Evolutionary conservation across 768 basidiomycete genomes (phyloP).

Genomic region (Rhodotorula taiwanensis): DNA sequence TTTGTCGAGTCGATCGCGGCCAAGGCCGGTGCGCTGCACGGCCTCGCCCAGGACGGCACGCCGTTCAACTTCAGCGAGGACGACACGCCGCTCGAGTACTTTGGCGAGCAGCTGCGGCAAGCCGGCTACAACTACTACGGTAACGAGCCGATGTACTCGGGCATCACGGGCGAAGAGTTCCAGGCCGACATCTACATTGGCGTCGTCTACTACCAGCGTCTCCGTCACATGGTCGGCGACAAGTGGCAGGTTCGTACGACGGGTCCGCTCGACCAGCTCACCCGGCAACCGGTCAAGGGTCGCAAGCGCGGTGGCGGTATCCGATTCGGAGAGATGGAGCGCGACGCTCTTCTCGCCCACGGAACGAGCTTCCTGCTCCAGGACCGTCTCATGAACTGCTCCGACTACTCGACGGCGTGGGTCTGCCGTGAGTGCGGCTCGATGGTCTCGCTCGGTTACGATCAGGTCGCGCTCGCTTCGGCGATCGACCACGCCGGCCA

Average conservation of each 20-base stretch:
- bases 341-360: conserved; percentile 96
- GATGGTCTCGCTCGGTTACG: conserved; percentile 90
- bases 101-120: conserved; percentile 84
- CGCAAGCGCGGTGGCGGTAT: conserved; percentile 98
- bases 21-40: conserved; percentile 98
- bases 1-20: conserved; percentile 98
- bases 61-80: conserved; percentile 86
- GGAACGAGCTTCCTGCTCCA: conserved; percentile 97
- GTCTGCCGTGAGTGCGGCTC: conserved; percentile 95
- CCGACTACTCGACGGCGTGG: conserved; percentile 99
- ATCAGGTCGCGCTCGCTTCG: conserved; percentile 65
- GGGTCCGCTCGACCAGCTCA: conserved; percentile 90
- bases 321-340: conserved; percentile 99
- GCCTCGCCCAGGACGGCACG: conserved; percentile 94
- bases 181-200: conserved; percentile 98
- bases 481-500: conserved; percentile 27
- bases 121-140: conserved; percentile 99
- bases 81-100: conserved; percentile 95
- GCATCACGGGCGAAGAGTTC: conserved; percentile 97
- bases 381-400: conserved; percentile 99
- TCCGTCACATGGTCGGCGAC: conserved; percentile 98
- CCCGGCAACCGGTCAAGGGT: conserved; percentile 96
- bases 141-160: conserved; percentile 99
- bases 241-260: conserved; percentile 99
- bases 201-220: conserved; percentile 94